Percentiles rank a stretch among this genome's conserved stretches.
These are phyloP conservation scores for Gnetum montanum DNA, from an alignment of 75 land plant species.

Conservation along the genomic window DNA sequence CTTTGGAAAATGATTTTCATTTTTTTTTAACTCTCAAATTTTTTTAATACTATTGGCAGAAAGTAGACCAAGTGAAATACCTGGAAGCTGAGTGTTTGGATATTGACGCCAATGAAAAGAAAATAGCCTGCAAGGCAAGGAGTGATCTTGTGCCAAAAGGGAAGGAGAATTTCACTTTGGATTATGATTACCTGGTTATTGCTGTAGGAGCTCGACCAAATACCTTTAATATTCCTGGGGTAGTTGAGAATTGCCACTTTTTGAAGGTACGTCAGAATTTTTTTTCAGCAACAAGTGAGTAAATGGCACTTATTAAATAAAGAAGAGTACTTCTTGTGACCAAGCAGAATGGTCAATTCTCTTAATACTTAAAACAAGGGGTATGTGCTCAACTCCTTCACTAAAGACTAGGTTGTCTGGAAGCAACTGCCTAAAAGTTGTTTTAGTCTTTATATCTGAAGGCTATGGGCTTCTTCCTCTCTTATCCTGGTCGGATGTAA, in stretches of 20 bases:
- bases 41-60: constrained; percentile 25
- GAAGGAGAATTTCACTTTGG: constrained; percentile 49
- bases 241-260: constrained; percentile 16
- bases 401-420: no score
- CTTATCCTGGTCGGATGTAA: no score
- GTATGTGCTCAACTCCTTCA: no score
- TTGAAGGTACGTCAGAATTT: constrained; percentile 11
- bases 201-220: constrained; percentile 25
- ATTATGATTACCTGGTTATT: constrained; percentile 26
- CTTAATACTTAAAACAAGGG: no score
- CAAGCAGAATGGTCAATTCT: no score
- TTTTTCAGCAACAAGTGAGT: not conserved
- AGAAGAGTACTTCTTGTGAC: no score
- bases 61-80: constrained; percentile 33
- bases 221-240: constrained; percentile 22
- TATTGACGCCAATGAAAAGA: constrained; percentile 61
- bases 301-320: no score
- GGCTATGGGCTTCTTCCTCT: no score
- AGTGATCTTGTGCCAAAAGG: constrained; percentile 22
- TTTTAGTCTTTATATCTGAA: no score
- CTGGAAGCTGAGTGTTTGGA: constrained; percentile 84
- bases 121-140: constrained; percentile 43
- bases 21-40: no score
- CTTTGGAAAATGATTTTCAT: no score
- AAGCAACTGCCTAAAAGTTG: no score